Conservation (phyloP, 306 rosid species). For the Leucaena leucocephala region DNA sequence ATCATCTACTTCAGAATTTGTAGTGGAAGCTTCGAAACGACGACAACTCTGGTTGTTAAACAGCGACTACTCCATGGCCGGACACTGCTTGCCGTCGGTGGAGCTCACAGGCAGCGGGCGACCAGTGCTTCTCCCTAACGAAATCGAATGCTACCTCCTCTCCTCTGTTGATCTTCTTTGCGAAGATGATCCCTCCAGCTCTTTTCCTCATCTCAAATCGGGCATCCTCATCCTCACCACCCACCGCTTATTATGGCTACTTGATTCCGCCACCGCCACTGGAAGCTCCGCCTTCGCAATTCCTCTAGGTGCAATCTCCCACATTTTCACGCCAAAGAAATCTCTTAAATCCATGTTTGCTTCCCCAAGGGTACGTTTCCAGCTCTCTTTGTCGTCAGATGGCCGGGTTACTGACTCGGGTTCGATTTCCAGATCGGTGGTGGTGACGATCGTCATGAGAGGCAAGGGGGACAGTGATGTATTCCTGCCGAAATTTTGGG, state of each 20-base stretch:
- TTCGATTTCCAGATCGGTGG: conserved; percentile 45
- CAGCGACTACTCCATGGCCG: conserved; percentile 46
- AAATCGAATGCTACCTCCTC: conserved; percentile 76
- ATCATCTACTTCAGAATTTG: too few species aligned
- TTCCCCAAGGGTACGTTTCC: conserved; percentile 85
- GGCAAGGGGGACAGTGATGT: conserved; percentile 89
- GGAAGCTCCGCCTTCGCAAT: conserved; percentile 40
- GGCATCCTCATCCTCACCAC: conserved; percentile 88
- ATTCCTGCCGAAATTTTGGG: conserved; percentile 73
- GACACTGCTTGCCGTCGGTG: conserved; percentile 59
- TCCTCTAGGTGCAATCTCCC: conserved; percentile 62
- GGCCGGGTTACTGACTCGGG: conserved; percentile 39
- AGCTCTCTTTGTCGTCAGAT: conserved; percentile 61
- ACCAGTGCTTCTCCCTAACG: conserved; percentile 70
- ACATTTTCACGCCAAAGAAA: conserved; percentile 72
- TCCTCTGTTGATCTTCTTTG: conserved; percentile 81
- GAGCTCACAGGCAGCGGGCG: conserved; percentile 81
- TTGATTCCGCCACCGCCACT: conserved; percentile 36
- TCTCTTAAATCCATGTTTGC: conserved; percentile 74
- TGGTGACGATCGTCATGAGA: conserved; percentile 65
- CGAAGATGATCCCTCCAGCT: conserved; percentile 53
- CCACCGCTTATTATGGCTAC: conserved; percentile 83
- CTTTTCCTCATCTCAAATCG: conserved; percentile 75
- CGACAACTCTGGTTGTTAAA: too few species aligned
- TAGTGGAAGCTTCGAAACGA: too few species aligned